Percentiles rank a stretch among this genome's conserved stretches.
Evolutionary conservation across 2,329 filamentous ascomycete genomes (phyloP).

Genomic region (Incumbomyces lentus): DNA sequence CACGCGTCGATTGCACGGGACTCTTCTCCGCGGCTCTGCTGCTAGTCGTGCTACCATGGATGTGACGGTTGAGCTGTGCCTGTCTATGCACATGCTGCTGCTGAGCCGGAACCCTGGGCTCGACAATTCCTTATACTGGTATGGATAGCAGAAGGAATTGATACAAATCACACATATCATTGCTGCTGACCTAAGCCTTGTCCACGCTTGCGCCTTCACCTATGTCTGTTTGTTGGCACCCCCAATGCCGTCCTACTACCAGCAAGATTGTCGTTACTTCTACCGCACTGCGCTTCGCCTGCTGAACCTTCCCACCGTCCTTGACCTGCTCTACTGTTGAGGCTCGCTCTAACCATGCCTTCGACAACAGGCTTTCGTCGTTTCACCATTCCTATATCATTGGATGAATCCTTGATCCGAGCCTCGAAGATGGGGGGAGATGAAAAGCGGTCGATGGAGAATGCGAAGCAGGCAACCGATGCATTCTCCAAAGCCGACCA

Average conservation of each 20-base stretch:
- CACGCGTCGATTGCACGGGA: not conserved
- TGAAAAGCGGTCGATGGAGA: conserved; percentile 20
- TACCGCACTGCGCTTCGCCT: conserved; percentile 82
- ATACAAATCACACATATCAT: not conserved
- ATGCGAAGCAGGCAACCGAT: conserved; percentile 18
- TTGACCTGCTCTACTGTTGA: conserved; percentile 67
- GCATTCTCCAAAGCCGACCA: conserved; percentile 37
- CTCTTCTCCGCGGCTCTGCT: conserved; percentile 1
- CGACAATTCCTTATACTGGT: too few species aligned
- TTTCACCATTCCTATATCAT: conserved; percentile 61
- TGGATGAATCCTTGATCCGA: conserved; percentile 56
- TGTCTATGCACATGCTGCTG: not conserved
- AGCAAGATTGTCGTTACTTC: conserved; percentile 87
- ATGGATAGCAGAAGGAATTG: too few species aligned
- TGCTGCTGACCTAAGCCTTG: not conserved
- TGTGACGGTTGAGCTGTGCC: not conserved
- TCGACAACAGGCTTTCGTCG: conserved; percentile 51
- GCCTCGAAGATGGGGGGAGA: conserved; percentile 22
- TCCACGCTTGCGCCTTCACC: not conserved
- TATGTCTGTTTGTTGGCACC: too few species aligned
- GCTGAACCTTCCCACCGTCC: conserved; percentile 66
- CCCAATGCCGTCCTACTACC: conserved; percentile 65
- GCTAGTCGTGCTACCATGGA: not conserved
- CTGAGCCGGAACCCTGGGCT: not conserved
- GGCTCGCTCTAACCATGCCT: conserved; percentile 41